Evolutionary conservation across 2,329 filamentous ascomycete genomes (phyloP), one percentile per base, ranked within the genome.

Genomic region (Colletotrichum somersetense): DNA sequence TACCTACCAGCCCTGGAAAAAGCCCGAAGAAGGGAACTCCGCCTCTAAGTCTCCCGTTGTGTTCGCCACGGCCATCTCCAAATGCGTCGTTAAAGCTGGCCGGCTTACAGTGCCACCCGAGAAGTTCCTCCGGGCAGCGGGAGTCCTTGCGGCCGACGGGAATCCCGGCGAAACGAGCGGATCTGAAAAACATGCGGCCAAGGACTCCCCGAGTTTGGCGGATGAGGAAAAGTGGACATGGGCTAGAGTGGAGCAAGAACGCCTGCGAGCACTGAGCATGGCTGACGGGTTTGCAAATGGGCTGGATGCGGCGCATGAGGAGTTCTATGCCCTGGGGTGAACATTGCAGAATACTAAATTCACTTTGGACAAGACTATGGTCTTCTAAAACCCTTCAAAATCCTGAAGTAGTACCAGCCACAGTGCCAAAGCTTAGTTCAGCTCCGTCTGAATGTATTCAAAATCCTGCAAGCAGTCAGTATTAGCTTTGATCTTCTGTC

Each of bases 61-160:
- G 1, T 88, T 92, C 75, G 93, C 93, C 1, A 91, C 91, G 0
- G 91, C 91, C 0, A 81, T 96, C 56, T 91, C 89, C 82, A 95
- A 95, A 83, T 96, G 95, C 79, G 93, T 96, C 33, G 91, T 94
- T 79, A 96, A 96, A 84, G 86, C 94, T 67, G 93, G 92, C 0
- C 87, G 96, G 35, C 86, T 96, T 77, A 98, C 96, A 0, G 89
- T 98, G 8, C 90, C 95, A 73, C 95, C 96, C 3, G 65, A 63
- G 33, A 72, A 72, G 40, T 72, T 72, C 16, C 57, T 72, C 55
- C 33, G 26, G 30, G 65, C 69, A 10, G 69, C 69, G 1, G 69
- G 69, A 12, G 69, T 72, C 2, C 59, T 72, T 23, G n/a, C 18
- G 11, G 16, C 65, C 3, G 35, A 58, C 4, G 35, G 10, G 2